phyloP scores from a whole-genome alignment of 1,284 basidiomycete species.

The Wallemia hederae region DNA sequence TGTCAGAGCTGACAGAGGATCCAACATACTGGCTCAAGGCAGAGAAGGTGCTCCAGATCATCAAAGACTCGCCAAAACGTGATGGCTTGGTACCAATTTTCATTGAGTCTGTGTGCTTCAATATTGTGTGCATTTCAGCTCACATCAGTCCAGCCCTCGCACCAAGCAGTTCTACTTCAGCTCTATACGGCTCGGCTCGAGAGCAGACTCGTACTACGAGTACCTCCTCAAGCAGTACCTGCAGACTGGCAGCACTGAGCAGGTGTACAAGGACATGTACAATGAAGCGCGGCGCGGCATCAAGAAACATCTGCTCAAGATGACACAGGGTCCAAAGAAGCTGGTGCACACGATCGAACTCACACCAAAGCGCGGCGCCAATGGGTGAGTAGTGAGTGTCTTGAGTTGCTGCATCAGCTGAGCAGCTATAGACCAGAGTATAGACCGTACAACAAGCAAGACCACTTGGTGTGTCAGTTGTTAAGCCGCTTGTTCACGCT shows the following conservation, averaged over 20 bases:
- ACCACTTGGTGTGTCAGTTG: slow-evolving; percentile 33
- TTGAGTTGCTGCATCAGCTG: neutral
- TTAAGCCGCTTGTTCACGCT: neutral
- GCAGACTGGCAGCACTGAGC: slow-evolving; percentile 31
- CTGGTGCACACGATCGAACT: slow-evolving; percentile 62
- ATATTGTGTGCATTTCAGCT: slow-evolving; percentile 1
- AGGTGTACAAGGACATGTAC: slow-evolving; percentile 65
- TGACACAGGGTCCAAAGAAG: slow-evolving; percentile 24
- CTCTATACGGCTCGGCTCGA: slow-evolving; percentile 61
- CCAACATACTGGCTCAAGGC: slow-evolving; percentile 50
- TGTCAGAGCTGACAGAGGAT: slow-evolving; percentile 50
- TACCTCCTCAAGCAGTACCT: slow-evolving; percentile 20
- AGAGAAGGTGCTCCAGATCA: slow-evolving; percentile 44
- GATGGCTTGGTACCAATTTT: slow-evolving; percentile 61
- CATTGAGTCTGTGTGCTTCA: slow-evolving; percentile 29
- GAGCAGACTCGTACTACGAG: slow-evolving; percentile 86
- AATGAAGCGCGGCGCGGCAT: slow-evolving; percentile 52
- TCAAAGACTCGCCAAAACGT: slow-evolving; percentile 30
- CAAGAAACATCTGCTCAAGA: slow-evolving; percentile 39
- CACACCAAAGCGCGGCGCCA: slow-evolving; percentile 12
- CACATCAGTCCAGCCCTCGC: slow-evolving; percentile 21
- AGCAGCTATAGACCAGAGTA: neutral
- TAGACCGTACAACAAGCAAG: slow-evolving; percentile 46
- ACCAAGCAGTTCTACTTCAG: slow-evolving; percentile 40
- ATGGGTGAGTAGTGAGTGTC: slow-evolving; percentile 13